Evolutionary conservation across 2,329 filamentous ascomycete species (phyloP).

Genomic region (Cercospora janseana): DNA sequence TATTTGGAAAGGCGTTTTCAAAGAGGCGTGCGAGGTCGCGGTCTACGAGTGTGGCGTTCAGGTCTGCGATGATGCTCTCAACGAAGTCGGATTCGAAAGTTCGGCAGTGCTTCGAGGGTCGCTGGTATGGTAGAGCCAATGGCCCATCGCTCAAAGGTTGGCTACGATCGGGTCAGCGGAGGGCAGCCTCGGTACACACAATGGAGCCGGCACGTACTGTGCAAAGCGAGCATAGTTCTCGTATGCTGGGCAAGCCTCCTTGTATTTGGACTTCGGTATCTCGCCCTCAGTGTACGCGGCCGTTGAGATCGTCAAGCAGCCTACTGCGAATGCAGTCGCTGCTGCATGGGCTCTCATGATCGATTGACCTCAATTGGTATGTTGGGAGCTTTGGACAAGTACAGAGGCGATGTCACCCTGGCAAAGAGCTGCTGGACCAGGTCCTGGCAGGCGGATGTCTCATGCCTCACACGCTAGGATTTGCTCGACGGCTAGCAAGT

Average conservation of each 20-base stretch:
- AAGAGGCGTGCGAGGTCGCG: constrained; percentile 88
- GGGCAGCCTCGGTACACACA: too few species aligned
- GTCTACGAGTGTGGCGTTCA: constrained; percentile 76
- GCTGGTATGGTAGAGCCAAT: constrained; percentile 77
- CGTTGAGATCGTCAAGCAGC: constrained; percentile 32
- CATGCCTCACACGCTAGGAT: not conserved
- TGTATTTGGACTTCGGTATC: constrained; percentile 35
- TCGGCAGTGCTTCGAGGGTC: constrained; percentile 76
- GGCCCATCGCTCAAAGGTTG: constrained; percentile 76
- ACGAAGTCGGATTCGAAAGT: constrained; percentile 86
- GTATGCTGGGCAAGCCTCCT: constrained; percentile 41
- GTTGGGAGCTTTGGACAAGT: not conserved
- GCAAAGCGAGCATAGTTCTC: constrained; percentile 40
- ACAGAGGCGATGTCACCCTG: not conserved
- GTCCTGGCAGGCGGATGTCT: not conserved
- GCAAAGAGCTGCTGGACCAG: not conserved
- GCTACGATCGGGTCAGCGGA: constrained; percentile 47
- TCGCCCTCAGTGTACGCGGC: constrained; percentile 26
- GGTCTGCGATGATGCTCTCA: constrained; percentile 79
- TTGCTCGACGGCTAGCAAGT: not conserved
- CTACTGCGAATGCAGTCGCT: constrained; percentile 33
- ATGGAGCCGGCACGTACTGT: constrained; percentile 38
- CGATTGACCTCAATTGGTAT: not conserved
- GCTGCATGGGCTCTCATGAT: constrained; percentile 30
- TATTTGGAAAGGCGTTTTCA: constrained; percentile 75